Percentiles rank a stretch among this genome's conserved stretches.
phyloP scores from a whole-genome alignment of 176 grass and related monocot genomes.

The Hyparrhenia diplandra region DNA sequence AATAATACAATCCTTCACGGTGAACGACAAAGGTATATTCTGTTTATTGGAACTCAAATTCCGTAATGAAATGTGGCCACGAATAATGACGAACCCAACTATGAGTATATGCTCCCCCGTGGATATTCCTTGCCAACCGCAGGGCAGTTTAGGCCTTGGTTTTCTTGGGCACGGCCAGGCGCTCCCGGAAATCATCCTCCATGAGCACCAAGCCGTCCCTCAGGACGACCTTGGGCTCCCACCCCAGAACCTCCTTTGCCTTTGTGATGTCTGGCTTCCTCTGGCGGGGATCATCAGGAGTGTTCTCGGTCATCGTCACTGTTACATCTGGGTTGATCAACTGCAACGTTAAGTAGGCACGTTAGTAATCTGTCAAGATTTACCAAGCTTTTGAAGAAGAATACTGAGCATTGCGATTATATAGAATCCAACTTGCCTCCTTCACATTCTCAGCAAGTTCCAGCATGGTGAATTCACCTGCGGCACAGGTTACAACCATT shows the following conservation, averaged over 20 bases:
- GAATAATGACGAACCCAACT: slow-evolving; percentile 44
- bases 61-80: slow-evolving; percentile 28
- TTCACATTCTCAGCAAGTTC: slow-evolving; percentile 96
- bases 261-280: slow-evolving; percentile 98
- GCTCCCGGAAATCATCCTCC: slow-evolving; percentile 93
- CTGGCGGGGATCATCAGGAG: slow-evolving; percentile 96
- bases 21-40: slow-evolving; percentile 30
- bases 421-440: slow-evolving; percentile 51
- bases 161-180: slow-evolving; percentile 69
- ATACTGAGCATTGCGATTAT: background rate
- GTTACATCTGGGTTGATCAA: slow-evolving; percentile 76
- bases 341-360: slow-evolving; percentile 40
- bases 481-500: background rate
- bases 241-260: slow-evolving; percentile 73
- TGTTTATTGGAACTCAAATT: slow-evolving; percentile 59
- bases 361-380: slow-evolving; percentile 5
- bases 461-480: slow-evolving; percentile 99
- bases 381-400: background rate
- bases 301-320: slow-evolving; percentile 89
- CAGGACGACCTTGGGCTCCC: slow-evolving; percentile 84
- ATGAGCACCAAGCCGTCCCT: slow-evolving; percentile 81
- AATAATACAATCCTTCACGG: slow-evolving; percentile 39
- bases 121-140: background rate
- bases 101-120: slow-evolving; percentile 42
- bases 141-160: slow-evolving; percentile 37